Evolutionary conservation across 164 flowering plant genomes (phyloP).

Genomic region (Pachysandra terminalis): DNA sequence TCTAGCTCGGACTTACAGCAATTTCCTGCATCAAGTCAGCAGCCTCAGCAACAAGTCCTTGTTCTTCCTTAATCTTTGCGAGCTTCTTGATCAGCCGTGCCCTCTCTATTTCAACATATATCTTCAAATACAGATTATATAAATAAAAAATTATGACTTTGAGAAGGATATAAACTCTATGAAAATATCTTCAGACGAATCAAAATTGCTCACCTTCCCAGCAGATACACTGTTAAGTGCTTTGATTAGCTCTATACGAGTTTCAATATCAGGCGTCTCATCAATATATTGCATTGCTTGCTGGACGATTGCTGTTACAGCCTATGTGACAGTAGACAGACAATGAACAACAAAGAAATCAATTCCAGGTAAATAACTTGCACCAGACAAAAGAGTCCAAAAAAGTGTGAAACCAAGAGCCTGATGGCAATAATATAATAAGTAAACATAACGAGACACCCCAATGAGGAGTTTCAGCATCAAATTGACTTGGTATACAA

Average conservation of each 20-base stretch:
- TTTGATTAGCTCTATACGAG: constrained; percentile 83
- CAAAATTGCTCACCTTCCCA: constrained; percentile 63
- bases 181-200: neutral
- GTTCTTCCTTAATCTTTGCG: constrained; percentile 95
- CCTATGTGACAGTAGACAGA: constrained; percentile 36
- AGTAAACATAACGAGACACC: too few relatives aligned
- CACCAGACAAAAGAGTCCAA: too few relatives aligned
- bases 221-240: constrained; percentile 91
- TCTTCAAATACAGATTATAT: constrained; percentile 34
- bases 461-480: too few relatives aligned
- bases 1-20: constrained; percentile 53
- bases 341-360: neutral
- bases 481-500: too few relatives aligned
- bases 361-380: too few relatives aligned
- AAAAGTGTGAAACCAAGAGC: too few relatives aligned
- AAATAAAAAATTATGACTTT: neutral
- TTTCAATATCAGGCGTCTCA: constrained; percentile 85
- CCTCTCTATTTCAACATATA: constrained; percentile 93
- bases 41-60: constrained; percentile 91
- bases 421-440: too few relatives aligned
- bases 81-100: constrained; percentile 82
- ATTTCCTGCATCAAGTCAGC: constrained; percentile 99
- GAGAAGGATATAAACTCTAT: neutral
- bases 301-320: constrained; percentile 92
- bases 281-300: constrained; percentile 97